phyloP scores from a whole-genome alignment of 257 asterid species.

The Voacanga thouarsii region DNA sequence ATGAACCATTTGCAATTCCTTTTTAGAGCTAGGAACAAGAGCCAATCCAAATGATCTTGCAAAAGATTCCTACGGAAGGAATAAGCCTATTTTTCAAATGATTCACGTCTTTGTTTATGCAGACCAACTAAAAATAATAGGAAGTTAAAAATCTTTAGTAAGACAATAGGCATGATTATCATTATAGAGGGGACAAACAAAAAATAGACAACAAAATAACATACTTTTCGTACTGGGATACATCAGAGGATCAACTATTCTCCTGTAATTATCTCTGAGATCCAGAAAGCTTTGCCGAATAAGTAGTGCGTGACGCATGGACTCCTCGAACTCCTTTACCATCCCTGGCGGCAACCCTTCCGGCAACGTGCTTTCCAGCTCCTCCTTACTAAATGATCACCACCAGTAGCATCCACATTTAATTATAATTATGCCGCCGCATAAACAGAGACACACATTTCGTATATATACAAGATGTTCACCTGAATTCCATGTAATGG shows the following conservation, averaged over 20 bases:
- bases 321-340: constrained; percentile 88
- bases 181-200: neutral
- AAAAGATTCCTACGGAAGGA: neutral
- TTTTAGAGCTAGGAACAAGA: neutral
- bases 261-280: constrained; percentile 82
- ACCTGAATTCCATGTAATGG: constrained; percentile 78
- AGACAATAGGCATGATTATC: neutral
- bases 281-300: constrained; percentile 77
- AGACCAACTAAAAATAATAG: neutral
- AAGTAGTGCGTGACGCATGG: constrained; percentile 78
- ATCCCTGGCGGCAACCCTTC: constrained; percentile 93
- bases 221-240: constrained; percentile 53
- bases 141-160: neutral
- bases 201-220: neutral
- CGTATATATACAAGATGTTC: neutral
- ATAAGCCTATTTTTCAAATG: neutral
- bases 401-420: constrained; percentile 1
- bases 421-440: neutral
- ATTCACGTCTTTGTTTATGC: neutral
- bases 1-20: neutral
- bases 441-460: neutral
- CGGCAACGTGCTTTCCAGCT: constrained; percentile 57
- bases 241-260: constrained; percentile 70
- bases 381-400: constrained; percentile 53
- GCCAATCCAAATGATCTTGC: neutral